phyloP scores from a whole-genome alignment of 345 rosid genomes.

The Fremontodendron californicum region DNA sequence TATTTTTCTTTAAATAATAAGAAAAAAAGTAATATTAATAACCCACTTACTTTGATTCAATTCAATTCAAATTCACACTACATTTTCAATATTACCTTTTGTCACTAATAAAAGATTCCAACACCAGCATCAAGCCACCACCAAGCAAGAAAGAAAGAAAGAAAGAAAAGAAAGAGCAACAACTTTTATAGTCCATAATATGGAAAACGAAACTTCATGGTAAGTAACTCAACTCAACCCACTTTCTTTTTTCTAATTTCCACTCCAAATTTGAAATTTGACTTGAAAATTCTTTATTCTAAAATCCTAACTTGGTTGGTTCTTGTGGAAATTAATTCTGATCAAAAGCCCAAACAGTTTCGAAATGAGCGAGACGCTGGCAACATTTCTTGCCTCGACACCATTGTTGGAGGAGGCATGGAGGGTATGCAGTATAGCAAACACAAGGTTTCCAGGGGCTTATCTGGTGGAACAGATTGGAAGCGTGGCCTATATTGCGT shows the following conservation, averaged over 20 bases:
- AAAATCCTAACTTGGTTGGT: constrained; percentile 7
- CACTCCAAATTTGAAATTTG: background rate
- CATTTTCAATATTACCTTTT: background rate
- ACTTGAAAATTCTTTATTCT: background rate
- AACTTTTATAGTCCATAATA: background rate
- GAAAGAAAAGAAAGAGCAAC: background rate
- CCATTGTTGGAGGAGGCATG: constrained; percentile 52
- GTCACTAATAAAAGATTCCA: background rate
- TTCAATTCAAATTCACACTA: background rate
- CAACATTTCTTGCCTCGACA: constrained; percentile 54
- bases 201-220: constrained; percentile 13
- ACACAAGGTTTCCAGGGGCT: constrained; percentile 1
- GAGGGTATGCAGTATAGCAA: constrained; percentile 46
- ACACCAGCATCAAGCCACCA: background rate
- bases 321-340: background rate
- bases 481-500: constrained; percentile 43
- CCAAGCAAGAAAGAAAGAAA: background rate
- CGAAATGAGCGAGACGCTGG: constrained; percentile 79
- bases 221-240: background rate
- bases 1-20: no score
- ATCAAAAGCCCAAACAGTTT: constrained; percentile 30
- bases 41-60: background rate
- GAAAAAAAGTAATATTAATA: background rate
- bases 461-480: constrained; percentile 34
- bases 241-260: no score